Evolutionary conservation across 2,329 filamentous ascomycete genomes (phyloP), one percentile per base, ranked within the genome.

Genomic region (Fusarium pseudonygamai): DNA sequence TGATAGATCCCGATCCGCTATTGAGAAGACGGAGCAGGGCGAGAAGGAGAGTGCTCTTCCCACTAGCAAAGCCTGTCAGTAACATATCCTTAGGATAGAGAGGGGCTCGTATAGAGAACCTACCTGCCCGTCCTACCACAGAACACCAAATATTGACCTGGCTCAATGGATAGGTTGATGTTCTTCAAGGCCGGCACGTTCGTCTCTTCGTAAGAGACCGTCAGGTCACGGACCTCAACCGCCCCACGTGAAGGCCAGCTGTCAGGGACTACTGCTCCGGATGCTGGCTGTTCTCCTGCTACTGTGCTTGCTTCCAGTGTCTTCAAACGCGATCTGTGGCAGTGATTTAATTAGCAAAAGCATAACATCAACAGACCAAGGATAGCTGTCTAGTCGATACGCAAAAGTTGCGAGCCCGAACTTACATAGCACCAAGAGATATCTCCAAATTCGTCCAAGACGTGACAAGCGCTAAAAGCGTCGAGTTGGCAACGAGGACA

Each of bases 271-370:
- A 8, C 8, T 1, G n/a, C 13, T 5, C 30, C 20, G 0, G 16
- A 8, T 12, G 6, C 0, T 1, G 20, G 2, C 12, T 37, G 14
- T 14, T 49, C 56, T 37, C 49, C 56, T 3, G 5, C 20, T 49
- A 7, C 7, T 1, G 15, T 49, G 1, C 37, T 20, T 8, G 12
- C 24, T 15, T 59, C 56, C 20, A 59, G 13, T 1, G 24, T 37
- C 32, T 59, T 59, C 9, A 59, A 30, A 12, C 56, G 56, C 1
- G 42, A 59, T 59, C 56, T 59, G 20, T 0, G 6, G 32, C 1
- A 1, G 37, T 12, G 0, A 15, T 15, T 3, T 0, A 18, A 3
- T 37, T 1, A 58, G 24, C 2, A 18, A 16, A 36, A 1, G 2
- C 1, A 24, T 3, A 20, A 6, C 13, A 3, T 32, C 11, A 24